A percentile compares a stretch with the other conserved stretches of the same genome.
Evolutionary conservation across 2,329 filamentous ascomycete genomes (phyloP).

Genomic region (Fusarium humuli): DNA sequence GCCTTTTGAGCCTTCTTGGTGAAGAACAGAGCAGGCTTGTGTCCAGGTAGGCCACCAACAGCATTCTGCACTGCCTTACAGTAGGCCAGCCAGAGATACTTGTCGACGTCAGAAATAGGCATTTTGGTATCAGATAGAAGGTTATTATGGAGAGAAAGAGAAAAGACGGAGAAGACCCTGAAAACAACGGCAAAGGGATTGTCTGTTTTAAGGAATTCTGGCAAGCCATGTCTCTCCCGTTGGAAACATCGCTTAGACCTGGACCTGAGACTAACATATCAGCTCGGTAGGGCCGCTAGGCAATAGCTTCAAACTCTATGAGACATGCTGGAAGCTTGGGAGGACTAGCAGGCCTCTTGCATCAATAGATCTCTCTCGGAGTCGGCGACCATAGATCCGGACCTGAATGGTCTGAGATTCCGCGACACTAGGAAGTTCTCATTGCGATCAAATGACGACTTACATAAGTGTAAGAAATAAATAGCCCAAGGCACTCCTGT

Average conservation of each 20-base stretch:
- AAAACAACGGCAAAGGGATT: neutral
- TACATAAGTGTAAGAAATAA: neutral
- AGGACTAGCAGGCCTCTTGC: neutral
- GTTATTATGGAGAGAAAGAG: too few species aligned
- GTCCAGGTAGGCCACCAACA: constrained; percentile 35
- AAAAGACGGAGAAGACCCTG: neutral
- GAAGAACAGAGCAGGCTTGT: constrained; percentile 38
- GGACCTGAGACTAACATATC: constrained; percentile 2
- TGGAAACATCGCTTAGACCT: constrained; percentile 8
- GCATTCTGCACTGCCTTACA: constrained; percentile 36
- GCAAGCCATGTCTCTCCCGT: constrained; percentile 13
- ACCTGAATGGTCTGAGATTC: neutral
- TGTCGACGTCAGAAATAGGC: constrained; percentile 24
- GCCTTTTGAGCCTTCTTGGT: constrained; percentile 40
- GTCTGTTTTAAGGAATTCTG: constrained; percentile 3
- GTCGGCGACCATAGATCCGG: neutral
- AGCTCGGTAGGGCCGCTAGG: constrained; percentile 6
- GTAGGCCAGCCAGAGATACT: constrained; percentile 35
- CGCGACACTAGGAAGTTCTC: neutral
- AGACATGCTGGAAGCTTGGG: neutral
- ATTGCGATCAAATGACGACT: neutral
- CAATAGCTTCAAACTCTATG: constrained; percentile 15
- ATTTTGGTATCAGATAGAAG: neutral
- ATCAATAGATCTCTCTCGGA: constrained; percentile 1
- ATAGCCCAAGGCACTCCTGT: neutral